Evolutionary conservation across 345 rosid genomes (phyloP).

Genomic region (Arabidopsis arenosa): DNA sequence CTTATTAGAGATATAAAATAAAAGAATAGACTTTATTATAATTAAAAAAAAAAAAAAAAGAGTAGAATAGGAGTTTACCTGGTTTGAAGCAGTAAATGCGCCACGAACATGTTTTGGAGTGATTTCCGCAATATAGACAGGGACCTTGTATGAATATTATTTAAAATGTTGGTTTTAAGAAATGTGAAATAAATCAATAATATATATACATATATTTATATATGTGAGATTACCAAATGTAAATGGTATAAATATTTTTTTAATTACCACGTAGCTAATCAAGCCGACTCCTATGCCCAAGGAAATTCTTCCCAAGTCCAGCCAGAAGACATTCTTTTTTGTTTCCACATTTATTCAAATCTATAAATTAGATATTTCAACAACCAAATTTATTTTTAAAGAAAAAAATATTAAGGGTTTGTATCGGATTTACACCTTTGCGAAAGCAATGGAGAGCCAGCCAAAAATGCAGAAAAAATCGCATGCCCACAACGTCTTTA

Average conservation of each 20-base stretch:
- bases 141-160: constrained; percentile 39
- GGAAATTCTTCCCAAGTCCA: constrained; percentile 41
- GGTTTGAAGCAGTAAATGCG: constrained; percentile 41
- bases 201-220: background rate
- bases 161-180: background rate
- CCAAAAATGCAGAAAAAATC: constrained; percentile 47
- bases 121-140: constrained; percentile 56
- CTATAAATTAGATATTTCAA: background rate
- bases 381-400: background rate
- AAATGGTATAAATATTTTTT: background rate
- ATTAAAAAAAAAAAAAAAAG: too few species aligned
- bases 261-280: constrained; percentile 46
- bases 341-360: constrained; percentile 1
- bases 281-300: constrained; percentile 45
- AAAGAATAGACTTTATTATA: background rate
- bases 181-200: background rate
- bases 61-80: constrained; percentile 21
- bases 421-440: constrained; percentile 43
- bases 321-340: constrained; percentile 43
- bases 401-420: background rate
- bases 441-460: constrained; percentile 49
- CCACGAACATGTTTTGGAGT: constrained; percentile 57
- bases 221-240: background rate
- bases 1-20: background rate
- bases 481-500: constrained; percentile 50